Evolutionary conservation across 352 stramenopile genomes (phyloP).

Genomic region (Phytophthora crassamura): DNA sequence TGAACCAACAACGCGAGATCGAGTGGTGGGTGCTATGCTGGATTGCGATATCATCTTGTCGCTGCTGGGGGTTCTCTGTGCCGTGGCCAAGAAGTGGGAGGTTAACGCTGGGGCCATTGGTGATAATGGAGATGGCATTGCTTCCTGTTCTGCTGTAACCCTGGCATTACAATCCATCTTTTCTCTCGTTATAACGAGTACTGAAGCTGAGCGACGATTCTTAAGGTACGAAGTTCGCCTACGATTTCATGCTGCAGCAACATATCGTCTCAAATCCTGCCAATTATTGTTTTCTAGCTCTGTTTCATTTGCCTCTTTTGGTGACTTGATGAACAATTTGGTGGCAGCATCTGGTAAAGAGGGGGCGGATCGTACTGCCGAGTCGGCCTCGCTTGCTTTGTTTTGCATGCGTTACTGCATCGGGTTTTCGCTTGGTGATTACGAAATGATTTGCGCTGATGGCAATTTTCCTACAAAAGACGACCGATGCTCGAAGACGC

Average conservation of each 20-base stretch:
- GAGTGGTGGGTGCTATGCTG: slow-evolving; percentile 41
- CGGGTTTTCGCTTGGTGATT: slow-evolving; percentile 31
- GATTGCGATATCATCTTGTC: slow-evolving; percentile 53
- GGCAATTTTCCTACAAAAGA: background rate
- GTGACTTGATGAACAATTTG: slow-evolving; percentile 28
- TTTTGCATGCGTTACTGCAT: slow-evolving; percentile 38
- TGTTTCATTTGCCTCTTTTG: slow-evolving; percentile 29
- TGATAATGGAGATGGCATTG: background rate
- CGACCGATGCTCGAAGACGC: background rate
- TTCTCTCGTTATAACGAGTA: slow-evolving; percentile 15
- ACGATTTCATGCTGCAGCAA: background rate
- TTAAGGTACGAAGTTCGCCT: slow-evolving; percentile 15
- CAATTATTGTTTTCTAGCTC: slow-evolving; percentile 22
- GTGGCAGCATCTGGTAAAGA: background rate
- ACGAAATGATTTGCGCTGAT: slow-evolving; percentile 5
- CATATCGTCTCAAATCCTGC: background rate
- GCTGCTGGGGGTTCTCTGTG: slow-evolving; percentile 51
- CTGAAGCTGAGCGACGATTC: slow-evolving; percentile 22
- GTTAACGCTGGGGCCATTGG: background rate
- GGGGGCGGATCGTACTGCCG: background rate
- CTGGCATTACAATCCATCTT: slow-evolving; percentile 32
- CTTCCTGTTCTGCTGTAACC: slow-evolving; percentile 3
- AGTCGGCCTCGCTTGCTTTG: slow-evolving; percentile 8
- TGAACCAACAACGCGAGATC: slow-evolving; percentile 27
- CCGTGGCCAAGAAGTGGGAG: slow-evolving; percentile 28